phyloP scores from a whole-genome alignment of 768 basidiomycete genomes.

The Panus rudis region DNA sequence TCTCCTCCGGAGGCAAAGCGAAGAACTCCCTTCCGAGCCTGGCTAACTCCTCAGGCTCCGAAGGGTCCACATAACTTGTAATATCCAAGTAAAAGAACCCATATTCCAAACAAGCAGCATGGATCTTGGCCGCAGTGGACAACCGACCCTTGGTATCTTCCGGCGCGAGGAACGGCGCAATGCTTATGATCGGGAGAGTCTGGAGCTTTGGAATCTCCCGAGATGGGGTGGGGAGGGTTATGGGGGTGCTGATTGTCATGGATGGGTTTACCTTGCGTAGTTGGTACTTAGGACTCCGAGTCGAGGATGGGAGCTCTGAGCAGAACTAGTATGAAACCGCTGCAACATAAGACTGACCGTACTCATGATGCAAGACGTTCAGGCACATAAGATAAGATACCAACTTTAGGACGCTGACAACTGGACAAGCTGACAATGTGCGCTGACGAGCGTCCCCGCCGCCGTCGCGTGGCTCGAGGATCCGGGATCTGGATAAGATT shows the following conservation, averaged over 20 bases:
- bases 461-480: too few species aligned
- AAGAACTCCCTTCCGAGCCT: conserved; percentile 71
- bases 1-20: conserved; percentile 43
- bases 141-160: conserved; percentile 33
- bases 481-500: too few species aligned
- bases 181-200: conserved; percentile 64
- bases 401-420: too few species aligned
- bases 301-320: too few species aligned
- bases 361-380: too few species aligned
- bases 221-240: background rate
- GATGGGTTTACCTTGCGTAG: too few species aligned
- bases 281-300: too few species aligned
- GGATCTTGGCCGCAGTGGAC: conserved; percentile 47
- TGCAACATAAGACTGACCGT: too few species aligned
- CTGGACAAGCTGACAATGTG: too few species aligned
- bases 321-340: too few species aligned
- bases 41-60: conserved; percentile 60
- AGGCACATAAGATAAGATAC: too few species aligned
- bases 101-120: conserved; percentile 65
- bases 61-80: conserved; percentile 44
- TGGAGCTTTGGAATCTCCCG: conserved; percentile 12
- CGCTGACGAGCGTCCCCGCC: too few species aligned
- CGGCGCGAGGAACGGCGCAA: conserved; percentile 52
- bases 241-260: background rate
- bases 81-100: conserved; percentile 90